Evolutionary conservation across 805 yeast genomes (phyloP).

Genomic region (Maudiozyma bulderi): DNA sequence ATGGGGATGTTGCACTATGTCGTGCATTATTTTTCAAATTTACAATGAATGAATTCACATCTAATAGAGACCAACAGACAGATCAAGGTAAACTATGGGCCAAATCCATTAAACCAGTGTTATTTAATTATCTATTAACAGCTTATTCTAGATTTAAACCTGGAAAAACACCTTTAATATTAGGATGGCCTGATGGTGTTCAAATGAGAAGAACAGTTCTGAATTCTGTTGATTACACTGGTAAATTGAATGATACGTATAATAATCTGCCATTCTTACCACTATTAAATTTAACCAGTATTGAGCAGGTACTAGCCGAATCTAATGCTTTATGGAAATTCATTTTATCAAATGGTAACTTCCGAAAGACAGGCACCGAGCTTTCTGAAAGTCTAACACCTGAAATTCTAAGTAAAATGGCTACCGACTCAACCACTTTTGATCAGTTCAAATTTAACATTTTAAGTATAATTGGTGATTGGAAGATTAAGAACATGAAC

Average conservation of each 20-base stretch:
- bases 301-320: slow-evolving; percentile 52
- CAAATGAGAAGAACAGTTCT: slow-evolving; percentile 39
- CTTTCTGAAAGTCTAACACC: slow-evolving; percentile 25
- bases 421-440: slow-evolving; percentile 27
- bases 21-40: slow-evolving; percentile 55
- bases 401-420: slow-evolving; percentile 32
- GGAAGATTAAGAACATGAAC: slow-evolving; percentile 14
- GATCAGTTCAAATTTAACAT: slow-evolving; percentile 18
- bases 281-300: slow-evolving; percentile 31
- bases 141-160: slow-evolving; percentile 38
- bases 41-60: slow-evolving; percentile 26
- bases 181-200: slow-evolving; percentile 38
- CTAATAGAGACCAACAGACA: slow-evolving; percentile 4
- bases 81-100: slow-evolving; percentile 13
- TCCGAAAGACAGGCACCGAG: slow-evolving; percentile 27
- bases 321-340: slow-evolving; percentile 62
- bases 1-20: slow-evolving; percentile 66
- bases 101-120: slow-evolving; percentile 28
- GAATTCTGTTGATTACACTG: slow-evolving; percentile 32
- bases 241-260: slow-evolving; percentile 17
- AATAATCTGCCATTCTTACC: slow-evolving; percentile 61
- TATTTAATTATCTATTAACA: slow-evolving; percentile 39
- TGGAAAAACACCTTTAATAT: slow-evolving; percentile 28
- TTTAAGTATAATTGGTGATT: slow-evolving; percentile 8
- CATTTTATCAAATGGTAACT: slow-evolving; percentile 22